Evolutionary conservation across 495 filamentous ascomycete species (phyloP), one percentile per base, ranked within the genome.

Genomic region (Aspergillus biplanus): DNA sequence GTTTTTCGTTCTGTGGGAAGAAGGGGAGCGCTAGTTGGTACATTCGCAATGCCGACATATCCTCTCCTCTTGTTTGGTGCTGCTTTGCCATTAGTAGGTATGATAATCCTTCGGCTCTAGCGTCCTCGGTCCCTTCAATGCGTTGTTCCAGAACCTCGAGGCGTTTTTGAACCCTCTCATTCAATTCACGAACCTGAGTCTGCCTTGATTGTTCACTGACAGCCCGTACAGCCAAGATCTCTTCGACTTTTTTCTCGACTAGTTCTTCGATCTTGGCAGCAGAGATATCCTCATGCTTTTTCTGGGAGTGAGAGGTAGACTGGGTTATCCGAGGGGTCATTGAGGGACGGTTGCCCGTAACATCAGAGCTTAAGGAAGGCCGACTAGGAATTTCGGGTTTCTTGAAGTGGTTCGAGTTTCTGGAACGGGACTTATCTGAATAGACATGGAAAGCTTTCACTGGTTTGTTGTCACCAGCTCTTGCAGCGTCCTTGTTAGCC

Each of bases 21-120:
- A 87, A 93, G 0, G 90, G 88, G 34, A 91, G 75, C 2, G 95
- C 95, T 39, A 92, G 78, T 70, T 92, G 87, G 65, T 96, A 97
- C 87, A 96, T 93, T 67, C 83, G 88, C 66, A 99, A 72, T 0
- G 93, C 92, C 31, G 86, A 90, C 5, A 77, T 76, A 50, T 94
- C 86, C 63, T 97, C 91, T 0, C 92, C 92, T 1, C 89, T 82
- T 32, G 88, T 90, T 63, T 91, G 90, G 65, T 97, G 92, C 68
- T 97, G 92, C 65, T 95, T 92, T 0, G 92, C 95, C 85, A 96
- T 93, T 15, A 97, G 81, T 57, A 97, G 73, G 65, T 89, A 92
- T 0, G 90, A 91, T 16, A 97, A 71, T 0, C 93, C 94, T 62
- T 97, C 90, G 0, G 91, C 86, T 52, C 90, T 82, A 5, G 81